A percentile compares a stretch with the other conserved stretches of the same genome.
These are phyloP conservation scores for Malassezia sympodialis DNA, from an alignment of 1,284 basidiomycete genomes.

Conservation along the genomic window DNA sequence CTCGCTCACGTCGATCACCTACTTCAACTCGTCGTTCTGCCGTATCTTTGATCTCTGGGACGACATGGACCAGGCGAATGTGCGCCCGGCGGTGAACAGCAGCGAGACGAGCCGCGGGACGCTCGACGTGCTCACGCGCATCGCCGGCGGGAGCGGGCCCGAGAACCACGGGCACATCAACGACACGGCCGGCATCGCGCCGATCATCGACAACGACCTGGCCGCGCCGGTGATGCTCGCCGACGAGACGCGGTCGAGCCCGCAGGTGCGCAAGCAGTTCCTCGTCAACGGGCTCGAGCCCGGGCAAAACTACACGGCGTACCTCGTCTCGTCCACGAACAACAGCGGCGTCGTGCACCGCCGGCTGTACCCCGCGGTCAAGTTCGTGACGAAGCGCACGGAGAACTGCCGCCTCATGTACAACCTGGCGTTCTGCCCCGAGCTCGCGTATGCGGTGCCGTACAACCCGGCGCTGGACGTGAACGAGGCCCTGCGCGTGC, in stretches of 20 bases:
- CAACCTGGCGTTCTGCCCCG: constrained; percentile 48
- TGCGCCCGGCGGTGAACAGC: constrained; percentile 21
- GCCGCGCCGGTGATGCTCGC: neutral
- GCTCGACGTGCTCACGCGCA: constrained; percentile 15
- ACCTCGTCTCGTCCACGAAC: constrained; percentile 36
- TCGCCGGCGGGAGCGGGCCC: neutral
- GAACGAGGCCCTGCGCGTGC: constrained; percentile 31
- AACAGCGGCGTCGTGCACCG: constrained; percentile 20
- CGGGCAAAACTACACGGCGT: constrained; percentile 48
- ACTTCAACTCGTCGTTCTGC: constrained; percentile 45
- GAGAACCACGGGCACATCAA: constrained; percentile 2
- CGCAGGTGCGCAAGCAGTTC: constrained; percentile 28
- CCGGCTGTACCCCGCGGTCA: constrained; percentile 34
- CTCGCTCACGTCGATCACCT: constrained; percentile 29
- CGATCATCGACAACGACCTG: neutral
- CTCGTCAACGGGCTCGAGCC: constrained; percentile 28
- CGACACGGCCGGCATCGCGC: constrained; percentile 6
- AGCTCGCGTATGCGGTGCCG: constrained; percentile 50
- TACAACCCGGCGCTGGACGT: constrained; percentile 38
- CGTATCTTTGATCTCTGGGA: constrained; percentile 32
- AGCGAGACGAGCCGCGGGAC: constrained; percentile 32
- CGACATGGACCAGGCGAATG: constrained; percentile 7
- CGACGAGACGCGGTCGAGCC: neutral
- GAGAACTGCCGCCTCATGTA: constrained; percentile 47
- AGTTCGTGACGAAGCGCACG: constrained; percentile 45